Conservation (phyloP, 192 early-diverging fungal species). For the Podila horticola region DNA sequence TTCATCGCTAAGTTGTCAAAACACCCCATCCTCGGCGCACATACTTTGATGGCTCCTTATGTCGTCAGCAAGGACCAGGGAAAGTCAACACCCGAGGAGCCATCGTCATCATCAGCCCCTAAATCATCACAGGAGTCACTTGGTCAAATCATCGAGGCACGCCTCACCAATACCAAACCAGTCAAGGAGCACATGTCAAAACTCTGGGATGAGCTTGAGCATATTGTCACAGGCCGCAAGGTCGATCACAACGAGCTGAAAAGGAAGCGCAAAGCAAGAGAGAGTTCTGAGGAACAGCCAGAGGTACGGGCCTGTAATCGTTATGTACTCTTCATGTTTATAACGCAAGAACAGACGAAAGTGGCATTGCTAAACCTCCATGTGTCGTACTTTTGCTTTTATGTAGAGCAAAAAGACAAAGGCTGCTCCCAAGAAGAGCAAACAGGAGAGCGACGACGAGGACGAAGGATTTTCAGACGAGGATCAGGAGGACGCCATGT, state of each 20-base stretch:
- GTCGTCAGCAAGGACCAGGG: conserved; percentile 14
- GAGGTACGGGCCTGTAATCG: conserved; percentile 18
- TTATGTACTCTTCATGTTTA: no score
- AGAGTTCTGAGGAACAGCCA: conserved; percentile 23
- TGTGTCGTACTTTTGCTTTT: neutral
- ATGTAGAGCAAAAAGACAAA: conserved; percentile 25
- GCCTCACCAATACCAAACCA: conserved; percentile 36
- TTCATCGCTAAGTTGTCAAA: conserved; percentile 32
- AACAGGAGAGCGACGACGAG: conserved; percentile 23
- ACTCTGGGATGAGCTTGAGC: conserved; percentile 43
- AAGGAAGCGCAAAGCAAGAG: conserved; percentile 46
- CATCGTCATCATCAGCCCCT: neutral
- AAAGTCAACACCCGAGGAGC: neutral
- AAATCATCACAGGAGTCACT: conserved; percentile 6
- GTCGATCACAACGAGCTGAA: conserved; percentile 18
- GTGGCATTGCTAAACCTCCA: no score
- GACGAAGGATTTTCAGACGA: conserved; percentile 46
- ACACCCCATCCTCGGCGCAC: conserved; percentile 41
- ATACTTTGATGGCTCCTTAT: conserved; percentile 40
- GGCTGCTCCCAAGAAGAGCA: conserved; percentile 32
- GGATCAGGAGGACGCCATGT: conserved; percentile 20
- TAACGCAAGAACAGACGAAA: no score
- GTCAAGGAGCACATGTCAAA: conserved; percentile 43
- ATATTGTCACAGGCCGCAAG: conserved; percentile 38
- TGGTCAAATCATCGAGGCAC: conserved; percentile 24